These are phyloP conservation scores for Curvularia verruculosa DNA, from an alignment of 2,329 filamentous ascomycete species.

Conservation along the genomic window DNA sequence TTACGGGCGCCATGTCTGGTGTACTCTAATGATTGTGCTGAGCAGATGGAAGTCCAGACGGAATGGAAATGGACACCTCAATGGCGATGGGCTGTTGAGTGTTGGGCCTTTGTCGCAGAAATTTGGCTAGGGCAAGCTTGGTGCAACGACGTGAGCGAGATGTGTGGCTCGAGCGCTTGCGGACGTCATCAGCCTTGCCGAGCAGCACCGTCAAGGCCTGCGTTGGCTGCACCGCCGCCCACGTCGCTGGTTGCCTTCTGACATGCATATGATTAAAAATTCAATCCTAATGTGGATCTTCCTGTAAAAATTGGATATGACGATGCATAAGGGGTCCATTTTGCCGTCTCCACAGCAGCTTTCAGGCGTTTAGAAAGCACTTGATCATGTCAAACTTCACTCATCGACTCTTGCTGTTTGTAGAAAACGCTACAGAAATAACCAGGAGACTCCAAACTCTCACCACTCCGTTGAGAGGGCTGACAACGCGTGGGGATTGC, in stretches of 20 bases:
- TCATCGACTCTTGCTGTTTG: background rate
- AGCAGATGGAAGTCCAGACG: constrained; percentile 11
- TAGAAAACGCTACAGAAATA: background rate
- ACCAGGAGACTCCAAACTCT: background rate
- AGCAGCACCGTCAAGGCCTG: background rate
- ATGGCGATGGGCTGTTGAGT: constrained; percentile 24
- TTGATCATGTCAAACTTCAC: background rate
- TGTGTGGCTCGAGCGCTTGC: constrained; percentile 18
- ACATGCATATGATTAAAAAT: background rate
- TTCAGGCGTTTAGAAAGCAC: background rate
- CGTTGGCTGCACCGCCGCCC: background rate
- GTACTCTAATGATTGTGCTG: constrained; percentile 7
- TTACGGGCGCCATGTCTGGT: constrained; percentile 39
- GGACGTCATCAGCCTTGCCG: constrained; percentile 24
- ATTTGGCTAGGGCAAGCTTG: constrained; percentile 21
- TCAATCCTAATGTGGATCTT: background rate
- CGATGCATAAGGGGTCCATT: background rate
- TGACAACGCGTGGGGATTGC: background rate
- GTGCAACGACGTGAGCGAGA: constrained; percentile 14
- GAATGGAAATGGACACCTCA: constrained; percentile 16
- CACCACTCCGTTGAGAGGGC: background rate
- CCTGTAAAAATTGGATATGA: background rate
- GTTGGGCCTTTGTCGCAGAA: constrained; percentile 19
- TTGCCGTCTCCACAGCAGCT: background rate
- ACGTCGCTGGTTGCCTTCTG: background rate